phyloP scores from a whole-genome alignment of 1,284 basidiomycete genomes.

The Omphalotus olearius region DNA sequence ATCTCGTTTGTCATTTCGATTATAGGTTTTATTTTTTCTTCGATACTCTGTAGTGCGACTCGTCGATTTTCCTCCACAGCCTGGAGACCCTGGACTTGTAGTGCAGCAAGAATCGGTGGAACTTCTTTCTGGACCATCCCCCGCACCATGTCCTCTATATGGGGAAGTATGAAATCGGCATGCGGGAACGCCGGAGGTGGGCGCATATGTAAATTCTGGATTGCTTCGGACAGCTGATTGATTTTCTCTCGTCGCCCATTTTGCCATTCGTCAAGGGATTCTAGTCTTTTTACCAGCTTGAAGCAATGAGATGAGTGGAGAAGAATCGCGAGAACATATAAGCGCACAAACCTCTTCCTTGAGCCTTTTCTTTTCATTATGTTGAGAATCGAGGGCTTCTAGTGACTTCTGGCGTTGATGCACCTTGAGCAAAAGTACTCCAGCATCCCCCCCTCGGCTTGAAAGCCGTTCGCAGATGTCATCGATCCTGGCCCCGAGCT shows the following conservation, averaged over 20 bases:
- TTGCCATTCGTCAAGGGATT: not conserved
- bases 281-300: conserved; percentile 1
- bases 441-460: not conserved
- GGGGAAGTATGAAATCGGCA: conserved; percentile 3
- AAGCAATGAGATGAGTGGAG: not conserved
- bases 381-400: not conserved
- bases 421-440: not conserved
- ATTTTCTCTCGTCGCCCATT: conserved; percentile 11
- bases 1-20: conserved; percentile 14
- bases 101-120: conserved; percentile 13
- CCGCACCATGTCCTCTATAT: conserved; percentile 8
- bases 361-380: not conserved
- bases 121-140: conserved; percentile 16
- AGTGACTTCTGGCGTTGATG: not conserved
- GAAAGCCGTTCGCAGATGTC: not conserved
- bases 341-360: conserved; percentile 9
- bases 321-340: not conserved
- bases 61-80: conserved; percentile 6
- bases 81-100: conserved; percentile 5
- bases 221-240: conserved; percentile 1
- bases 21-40: conserved; percentile 16
- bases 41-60: conserved; percentile 4
- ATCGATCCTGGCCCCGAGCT: not conserved
- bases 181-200: conserved; percentile 5
- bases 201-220: conserved; percentile 10